Evolutionary conservation across 2,329 filamentous ascomycete species (phyloP).

Genomic region (Penicillium nordicum): DNA sequence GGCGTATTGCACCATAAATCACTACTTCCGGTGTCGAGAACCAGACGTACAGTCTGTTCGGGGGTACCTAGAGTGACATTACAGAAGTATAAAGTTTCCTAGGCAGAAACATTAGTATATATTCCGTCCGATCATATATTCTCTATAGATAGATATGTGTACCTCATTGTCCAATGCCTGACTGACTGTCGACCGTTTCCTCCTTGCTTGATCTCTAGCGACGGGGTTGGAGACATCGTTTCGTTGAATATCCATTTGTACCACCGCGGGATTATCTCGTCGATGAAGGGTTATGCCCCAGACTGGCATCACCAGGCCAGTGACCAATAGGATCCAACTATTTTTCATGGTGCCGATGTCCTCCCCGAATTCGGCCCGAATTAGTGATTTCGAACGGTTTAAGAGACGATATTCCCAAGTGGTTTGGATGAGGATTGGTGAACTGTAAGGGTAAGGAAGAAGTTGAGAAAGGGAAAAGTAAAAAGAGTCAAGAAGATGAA

Average conservation of each 20-base stretch:
- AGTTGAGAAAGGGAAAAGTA: not conserved
- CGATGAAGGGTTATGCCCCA: constrained; percentile 31
- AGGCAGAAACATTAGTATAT: not conserved
- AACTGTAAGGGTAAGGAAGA: not conserved
- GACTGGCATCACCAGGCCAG: constrained; percentile 8
- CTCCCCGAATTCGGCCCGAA: not conserved
- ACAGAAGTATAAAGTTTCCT: constrained; percentile 57
- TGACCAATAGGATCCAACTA: constrained; percentile 17
- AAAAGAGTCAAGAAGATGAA: not conserved
- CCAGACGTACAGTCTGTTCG: constrained; percentile 51
- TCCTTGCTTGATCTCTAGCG: constrained; percentile 45
- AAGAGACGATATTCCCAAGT: not conserved
- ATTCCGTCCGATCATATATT: not conserved
- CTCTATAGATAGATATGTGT: not conserved
- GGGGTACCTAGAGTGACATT: constrained; percentile 59
- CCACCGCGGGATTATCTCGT: constrained; percentile 43
- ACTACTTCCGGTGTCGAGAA: constrained; percentile 62
- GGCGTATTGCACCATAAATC: constrained; percentile 60
- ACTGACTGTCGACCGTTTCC: constrained; percentile 40
- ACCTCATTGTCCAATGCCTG: constrained; percentile 55
- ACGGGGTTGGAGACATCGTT: constrained; percentile 46
- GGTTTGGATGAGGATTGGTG: not conserved
- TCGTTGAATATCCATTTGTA: constrained; percentile 52
- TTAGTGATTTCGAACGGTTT: not conserved
- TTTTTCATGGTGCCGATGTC: constrained; percentile 20